phyloP scores from a whole-genome alignment of 1,284 basidiomycete species.

The Malassezia nana region DNA sequence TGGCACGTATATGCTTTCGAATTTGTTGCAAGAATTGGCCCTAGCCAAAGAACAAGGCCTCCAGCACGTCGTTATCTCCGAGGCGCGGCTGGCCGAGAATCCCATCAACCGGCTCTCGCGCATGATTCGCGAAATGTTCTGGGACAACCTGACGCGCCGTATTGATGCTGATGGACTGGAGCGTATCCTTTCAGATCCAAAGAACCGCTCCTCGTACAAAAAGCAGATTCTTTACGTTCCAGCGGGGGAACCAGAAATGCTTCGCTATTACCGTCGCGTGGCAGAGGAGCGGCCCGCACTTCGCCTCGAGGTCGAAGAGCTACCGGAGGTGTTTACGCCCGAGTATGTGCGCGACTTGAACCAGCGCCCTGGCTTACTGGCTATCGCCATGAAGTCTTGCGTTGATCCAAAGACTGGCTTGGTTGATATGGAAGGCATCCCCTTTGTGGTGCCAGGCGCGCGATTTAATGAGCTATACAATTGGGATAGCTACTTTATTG shows the following conservation, averaged over 20 bases:
- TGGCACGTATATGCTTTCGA: constrained; percentile 75
- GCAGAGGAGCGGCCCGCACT: constrained; percentile 56
- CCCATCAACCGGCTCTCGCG: constrained; percentile 90
- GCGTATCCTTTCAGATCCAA: constrained; percentile 90
- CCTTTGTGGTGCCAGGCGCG: constrained; percentile 89
- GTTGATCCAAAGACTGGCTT: constrained; percentile 52
- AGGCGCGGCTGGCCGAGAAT: constrained; percentile 88
- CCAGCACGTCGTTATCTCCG: constrained; percentile 94
- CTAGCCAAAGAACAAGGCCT: constrained; percentile 89
- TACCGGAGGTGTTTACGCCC: constrained; percentile 81
- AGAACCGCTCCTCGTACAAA: constrained; percentile 53
- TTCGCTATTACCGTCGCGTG: constrained; percentile 68
- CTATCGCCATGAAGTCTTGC: constrained; percentile 81
- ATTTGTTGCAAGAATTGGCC: constrained; percentile 94
- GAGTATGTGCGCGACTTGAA: constrained; percentile 84
- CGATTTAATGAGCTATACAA: constrained; percentile 82
- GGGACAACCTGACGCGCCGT: constrained; percentile 88
- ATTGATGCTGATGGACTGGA: constrained; percentile 96
- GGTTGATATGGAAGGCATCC: constrained; percentile 76
- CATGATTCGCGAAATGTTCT: constrained; percentile 97
- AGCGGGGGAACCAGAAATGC: constrained; percentile 80
- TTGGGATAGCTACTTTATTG: constrained; percentile 68
- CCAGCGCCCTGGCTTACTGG: constrained; percentile 81
- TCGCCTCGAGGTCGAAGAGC: constrained; percentile 76
- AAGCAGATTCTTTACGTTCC: constrained; percentile 84